Evolutionary conservation across 2,329 filamentous ascomycete genomes (phyloP).

Genomic region (Epicoccum nigrum): DNA sequence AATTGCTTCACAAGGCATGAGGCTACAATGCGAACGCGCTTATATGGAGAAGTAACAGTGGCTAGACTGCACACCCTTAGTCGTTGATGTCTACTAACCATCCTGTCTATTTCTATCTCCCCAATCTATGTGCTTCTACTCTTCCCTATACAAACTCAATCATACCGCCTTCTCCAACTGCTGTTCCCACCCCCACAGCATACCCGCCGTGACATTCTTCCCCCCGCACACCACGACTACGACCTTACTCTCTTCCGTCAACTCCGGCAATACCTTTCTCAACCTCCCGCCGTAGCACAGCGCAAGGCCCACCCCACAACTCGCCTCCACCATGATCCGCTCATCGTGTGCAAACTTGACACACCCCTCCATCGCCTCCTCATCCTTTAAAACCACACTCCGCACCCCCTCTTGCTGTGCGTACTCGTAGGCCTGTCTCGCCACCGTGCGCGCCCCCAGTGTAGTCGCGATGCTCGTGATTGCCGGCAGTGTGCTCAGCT

Average conservation of each 20-base stretch:
- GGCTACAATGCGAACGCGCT: too few species aligned
- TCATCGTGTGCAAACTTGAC: constrained; percentile 80
- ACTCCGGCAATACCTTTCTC: constrained; percentile 52
- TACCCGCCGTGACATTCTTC: constrained; percentile 53
- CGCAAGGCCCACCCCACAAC: constrained; percentile 80
- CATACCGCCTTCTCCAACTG: neutral
- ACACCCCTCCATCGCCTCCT: constrained; percentile 76
- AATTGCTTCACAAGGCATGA: too few species aligned
- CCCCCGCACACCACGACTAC: constrained; percentile 85
- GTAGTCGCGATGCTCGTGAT: constrained; percentile 78
- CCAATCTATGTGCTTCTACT: neutral
- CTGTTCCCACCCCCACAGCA: constrained; percentile 17
- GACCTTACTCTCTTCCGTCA: constrained; percentile 69
- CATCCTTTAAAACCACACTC: constrained; percentile 70
- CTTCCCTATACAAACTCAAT: neutral
- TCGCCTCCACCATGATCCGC: constrained; percentile 76
- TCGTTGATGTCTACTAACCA: too few species aligned
- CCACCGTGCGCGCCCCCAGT: constrained; percentile 72
- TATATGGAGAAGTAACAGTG: too few species aligned
- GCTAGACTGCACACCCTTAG: too few species aligned
- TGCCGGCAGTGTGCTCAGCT: constrained; percentile 65
- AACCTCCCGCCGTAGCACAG: constrained; percentile 67
- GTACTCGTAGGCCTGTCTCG: constrained; percentile 67
- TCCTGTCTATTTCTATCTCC: neutral
- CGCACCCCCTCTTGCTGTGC: constrained; percentile 58